Evolutionary conservation across 768 basidiomycete genomes (phyloP).

Genomic region (Trametes cingulata): DNA sequence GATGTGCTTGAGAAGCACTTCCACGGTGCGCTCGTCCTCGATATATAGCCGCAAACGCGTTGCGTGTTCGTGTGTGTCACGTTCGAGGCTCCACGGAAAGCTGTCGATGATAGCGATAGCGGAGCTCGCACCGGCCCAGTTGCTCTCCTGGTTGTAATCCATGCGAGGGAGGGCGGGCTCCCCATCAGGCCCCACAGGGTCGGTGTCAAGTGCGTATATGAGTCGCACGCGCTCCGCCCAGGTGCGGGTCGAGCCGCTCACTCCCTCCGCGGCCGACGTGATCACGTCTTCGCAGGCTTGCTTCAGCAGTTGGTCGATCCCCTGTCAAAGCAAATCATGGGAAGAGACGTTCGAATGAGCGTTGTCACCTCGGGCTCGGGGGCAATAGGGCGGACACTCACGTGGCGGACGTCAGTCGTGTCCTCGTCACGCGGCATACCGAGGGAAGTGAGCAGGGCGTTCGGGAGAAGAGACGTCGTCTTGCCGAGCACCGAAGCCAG

Average conservation of each 20-base stretch:
- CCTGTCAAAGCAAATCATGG: conserved; percentile 43
- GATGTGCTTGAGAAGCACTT: conserved; percentile 75
- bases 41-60: conserved; percentile 73
- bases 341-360: conserved; percentile 1
- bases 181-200: conserved; percentile 25
- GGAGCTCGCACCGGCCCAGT: conserved; percentile 8
- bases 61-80: conserved; percentile 56
- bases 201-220: conserved; percentile 25
- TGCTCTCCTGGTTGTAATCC: background rate
- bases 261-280: conserved; percentile 51
- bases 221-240: conserved; percentile 58
- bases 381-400: conserved; percentile 35
- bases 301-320: conserved; percentile 85
- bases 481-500: conserved; percentile 59
- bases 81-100: conserved; percentile 32
- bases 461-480: conserved; percentile 64
- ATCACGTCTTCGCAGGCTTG: conserved; percentile 86
- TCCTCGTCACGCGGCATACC: conserved; percentile 65
- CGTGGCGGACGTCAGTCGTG: conserved; percentile 72
- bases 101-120: background rate
- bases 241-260: conserved; percentile 58
- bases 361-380: conserved; percentile 4
- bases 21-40: conserved; percentile 75
- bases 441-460: conserved; percentile 68
- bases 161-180: conserved; percentile 12